phyloP scores from a whole-genome alignment of 768 basidiomycete genomes.

The Rhodocollybia butyracea region DNA sequence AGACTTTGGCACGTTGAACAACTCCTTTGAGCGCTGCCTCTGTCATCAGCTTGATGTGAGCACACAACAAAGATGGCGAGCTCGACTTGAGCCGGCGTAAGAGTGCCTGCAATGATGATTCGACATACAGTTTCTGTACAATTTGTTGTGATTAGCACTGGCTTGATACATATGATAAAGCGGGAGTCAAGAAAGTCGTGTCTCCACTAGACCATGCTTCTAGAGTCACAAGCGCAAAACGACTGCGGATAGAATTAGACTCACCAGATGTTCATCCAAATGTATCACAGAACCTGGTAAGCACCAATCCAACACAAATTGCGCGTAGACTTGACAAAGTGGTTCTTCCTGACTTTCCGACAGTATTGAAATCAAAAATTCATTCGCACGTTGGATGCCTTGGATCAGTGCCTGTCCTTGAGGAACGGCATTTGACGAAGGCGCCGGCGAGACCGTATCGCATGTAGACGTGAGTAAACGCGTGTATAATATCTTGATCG shows the following conservation, averaged over 20 bases:
- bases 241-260: too few relatives aligned
- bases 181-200: not conserved
- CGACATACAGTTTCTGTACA: slow-evolving; percentile 53
- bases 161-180: slow-evolving; percentile 1
- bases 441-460: not conserved
- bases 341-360: slow-evolving; percentile 21
- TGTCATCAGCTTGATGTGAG: slow-evolving; percentile 28
- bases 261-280: slow-evolving; percentile 47
- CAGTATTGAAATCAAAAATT: slow-evolving; percentile 25
- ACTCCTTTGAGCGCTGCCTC: slow-evolving; percentile 8
- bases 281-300: slow-evolving; percentile 21
- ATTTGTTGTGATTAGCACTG: not conserved
- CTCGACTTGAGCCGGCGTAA: slow-evolving; percentile 17
- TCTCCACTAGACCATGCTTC: too few relatives aligned
- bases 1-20: slow-evolving; percentile 28
- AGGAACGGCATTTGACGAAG: slow-evolving; percentile 7
- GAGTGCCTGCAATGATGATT: slow-evolving; percentile 37
- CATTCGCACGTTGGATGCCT: slow-evolving; percentile 34
- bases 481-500: slow-evolving; percentile 32
- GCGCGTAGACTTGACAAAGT: slow-evolving; percentile 36
- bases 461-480: slow-evolving; percentile 23
- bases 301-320: slow-evolving; percentile 55
- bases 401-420: slow-evolving; percentile 35
- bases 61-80: slow-evolving; percentile 28
- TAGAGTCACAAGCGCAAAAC: not conserved